A percentile compares a stretch with the other conserved stretches of the same genome.
phyloP scores from a whole-genome alignment of 208 protist species.

The Acanthamoeba lugdunensis region DNA sequence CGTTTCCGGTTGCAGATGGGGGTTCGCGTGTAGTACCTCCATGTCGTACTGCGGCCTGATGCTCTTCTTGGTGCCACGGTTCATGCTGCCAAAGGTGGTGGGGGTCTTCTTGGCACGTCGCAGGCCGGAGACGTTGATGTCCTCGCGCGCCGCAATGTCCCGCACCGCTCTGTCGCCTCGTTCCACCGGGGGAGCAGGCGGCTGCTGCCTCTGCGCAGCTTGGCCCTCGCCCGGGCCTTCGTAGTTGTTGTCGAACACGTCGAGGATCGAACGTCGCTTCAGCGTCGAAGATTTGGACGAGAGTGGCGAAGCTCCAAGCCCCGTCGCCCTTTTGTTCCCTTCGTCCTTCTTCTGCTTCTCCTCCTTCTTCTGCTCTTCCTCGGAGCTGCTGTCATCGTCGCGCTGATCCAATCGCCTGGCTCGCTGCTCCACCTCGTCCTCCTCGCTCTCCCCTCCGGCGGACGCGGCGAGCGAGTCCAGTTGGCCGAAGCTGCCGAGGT shows the following conservation, averaged over 20 bases:
- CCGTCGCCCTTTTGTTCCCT: not conserved
- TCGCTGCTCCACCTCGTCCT: not conserved
- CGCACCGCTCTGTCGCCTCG: not conserved
- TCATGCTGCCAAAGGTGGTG: not conserved
- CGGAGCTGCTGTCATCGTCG: not conserved
- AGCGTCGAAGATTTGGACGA: not conserved
- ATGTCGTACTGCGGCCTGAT: constrained; percentile 35
- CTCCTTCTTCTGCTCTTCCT: not conserved
- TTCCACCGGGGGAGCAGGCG: not conserved
- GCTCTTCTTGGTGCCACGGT: constrained; percentile 10
- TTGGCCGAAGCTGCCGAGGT: constrained; percentile 1
- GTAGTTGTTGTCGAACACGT: not conserved
- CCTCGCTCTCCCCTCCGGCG: not conserved
- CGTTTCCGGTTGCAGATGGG: not conserved
- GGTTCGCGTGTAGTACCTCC: not conserved
- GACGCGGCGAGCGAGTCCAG: not conserved
- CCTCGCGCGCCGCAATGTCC: not conserved
- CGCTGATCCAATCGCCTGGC: not conserved
- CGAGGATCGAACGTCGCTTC: constrained; percentile 6
- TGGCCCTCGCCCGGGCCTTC: not conserved
- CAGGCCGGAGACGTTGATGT: constrained; percentile 40
- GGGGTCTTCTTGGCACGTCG: constrained; percentile 65
- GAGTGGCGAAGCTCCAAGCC: not conserved
- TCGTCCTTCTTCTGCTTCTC: not conserved
- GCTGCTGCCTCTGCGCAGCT: not conserved